Conservation (phyloP, 106 monocot species). For the Allium sativum region DNA sequence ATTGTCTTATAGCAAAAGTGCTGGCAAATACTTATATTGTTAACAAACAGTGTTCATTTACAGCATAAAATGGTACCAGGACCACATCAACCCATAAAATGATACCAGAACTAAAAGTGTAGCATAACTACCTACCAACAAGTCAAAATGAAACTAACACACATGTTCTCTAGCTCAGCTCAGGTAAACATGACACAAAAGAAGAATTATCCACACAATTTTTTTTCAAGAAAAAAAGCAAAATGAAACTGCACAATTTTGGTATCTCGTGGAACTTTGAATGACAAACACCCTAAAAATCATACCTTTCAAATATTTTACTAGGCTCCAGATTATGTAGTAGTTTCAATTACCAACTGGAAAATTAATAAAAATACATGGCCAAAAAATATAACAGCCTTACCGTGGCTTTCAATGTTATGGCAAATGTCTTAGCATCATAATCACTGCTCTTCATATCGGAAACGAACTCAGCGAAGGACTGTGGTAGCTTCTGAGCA, state of each 20-base stretch:
- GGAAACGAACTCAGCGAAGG: constrained; percentile 62
- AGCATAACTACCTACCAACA: too few species aligned
- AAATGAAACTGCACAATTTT: neutral
- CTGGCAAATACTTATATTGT: neutral
- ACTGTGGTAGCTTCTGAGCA: constrained; percentile 47
- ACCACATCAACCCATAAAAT: too few species aligned
- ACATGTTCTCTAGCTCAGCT: too few species aligned
- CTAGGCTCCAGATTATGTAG: too few species aligned
- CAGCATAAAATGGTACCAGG: too few species aligned
- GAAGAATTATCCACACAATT: neutral
- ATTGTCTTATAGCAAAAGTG: neutral
- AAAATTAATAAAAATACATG: neutral
- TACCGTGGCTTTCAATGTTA: constrained; percentile 74
- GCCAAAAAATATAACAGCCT: neutral
- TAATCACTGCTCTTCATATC: constrained; percentile 61
- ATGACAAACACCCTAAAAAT: neutral
- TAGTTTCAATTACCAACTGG: neutral
- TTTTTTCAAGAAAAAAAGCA: neutral
- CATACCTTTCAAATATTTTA: too few species aligned
- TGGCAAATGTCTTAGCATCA: constrained; percentile 74
- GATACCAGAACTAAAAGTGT: too few species aligned
- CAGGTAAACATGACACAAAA: too few species aligned
- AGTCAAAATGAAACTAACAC: too few species aligned
- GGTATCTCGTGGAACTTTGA: neutral
- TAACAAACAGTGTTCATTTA: too few species aligned